Base-by-base conservation (phyloP, 768 basidiomycete genomes). In the Mycena belliarum region DNA sequence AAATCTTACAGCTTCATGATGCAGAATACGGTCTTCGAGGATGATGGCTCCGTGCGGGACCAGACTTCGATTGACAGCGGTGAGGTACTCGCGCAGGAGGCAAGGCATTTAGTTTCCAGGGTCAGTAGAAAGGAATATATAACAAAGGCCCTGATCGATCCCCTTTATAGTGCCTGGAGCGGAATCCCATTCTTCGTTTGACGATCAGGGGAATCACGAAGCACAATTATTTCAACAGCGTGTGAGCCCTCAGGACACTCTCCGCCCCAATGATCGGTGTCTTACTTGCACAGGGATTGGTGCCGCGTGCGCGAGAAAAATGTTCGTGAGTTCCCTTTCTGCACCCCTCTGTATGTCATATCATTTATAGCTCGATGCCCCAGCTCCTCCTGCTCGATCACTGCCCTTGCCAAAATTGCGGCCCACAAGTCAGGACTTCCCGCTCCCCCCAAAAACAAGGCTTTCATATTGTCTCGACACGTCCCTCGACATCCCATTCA, bases 171-270 rank as follows among this genome's bases (percentile, higher is more conserved):
- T 86, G 84, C 57, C 66, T 85, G 18, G 79, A 85, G 69, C 76
- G 80, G 23, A 86, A 87, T 65, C 78, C 85, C 15, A 67, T 72
- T 4, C 63, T 81, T 24, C 79, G 84, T 33, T 66, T 74, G 49
- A 70, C 68, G 52, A 74, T 79, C 42, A 59, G 70, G 18, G 67
- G 71, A 15, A 75, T 84, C 43, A 80, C 73, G 64, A 66, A 63
- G 12, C 84, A 87, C 66, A 54, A 66, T 15, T 85, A 82, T 65
- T 85, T 87, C 61, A 61, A 68, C 9, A 65, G 69, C 4, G 71
- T 79, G 85, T 85, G 66, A 49, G 83, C 73, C 7, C 7, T 32
- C n/a, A n/a, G n/a, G 18, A 43, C 21, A 42, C 44, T 24, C 41
- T 49, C 18, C 16, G 29, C 45, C 10, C 32, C 47, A 33, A 18